A percentile compares a stretch with the other conserved stretches of the same genome.
Evolutionary conservation across 1,284 basidiomycete species (phyloP).

Genomic region (Sporisorium exsertum): DNA sequence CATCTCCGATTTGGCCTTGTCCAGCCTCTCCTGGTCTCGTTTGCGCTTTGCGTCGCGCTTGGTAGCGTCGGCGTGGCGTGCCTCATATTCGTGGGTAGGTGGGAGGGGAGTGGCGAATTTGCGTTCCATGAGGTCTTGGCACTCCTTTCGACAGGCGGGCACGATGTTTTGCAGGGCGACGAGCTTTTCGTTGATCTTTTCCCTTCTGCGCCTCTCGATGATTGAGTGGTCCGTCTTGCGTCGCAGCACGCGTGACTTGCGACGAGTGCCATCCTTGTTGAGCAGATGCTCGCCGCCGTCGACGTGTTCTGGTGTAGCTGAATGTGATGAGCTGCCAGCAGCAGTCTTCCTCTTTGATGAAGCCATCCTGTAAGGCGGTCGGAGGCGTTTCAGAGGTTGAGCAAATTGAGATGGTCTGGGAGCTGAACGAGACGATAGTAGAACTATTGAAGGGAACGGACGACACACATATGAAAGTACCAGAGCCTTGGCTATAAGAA

Average conservation of each 20-base stretch:
- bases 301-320: background rate
- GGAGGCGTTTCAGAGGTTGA: background rate
- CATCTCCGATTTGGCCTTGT: constrained; percentile 34
- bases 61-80: background rate
- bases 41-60: constrained; percentile 27
- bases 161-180: constrained; percentile 60
- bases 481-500: constrained; percentile 7
- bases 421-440: background rate
- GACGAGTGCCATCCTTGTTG: constrained; percentile 50
- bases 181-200: constrained; percentile 69
- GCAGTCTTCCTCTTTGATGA: constrained; percentile 9
- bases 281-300: constrained; percentile 18
- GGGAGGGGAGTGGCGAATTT: constrained; percentile 26
- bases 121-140: constrained; percentile 55
- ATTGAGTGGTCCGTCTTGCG: constrained; percentile 68
- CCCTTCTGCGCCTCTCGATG: constrained; percentile 65
- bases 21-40: constrained; percentile 31
- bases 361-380: constrained; percentile 6
- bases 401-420: background rate
- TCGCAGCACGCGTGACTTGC: constrained; percentile 57
- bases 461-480: constrained; percentile 3
- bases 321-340: constrained; percentile 7
- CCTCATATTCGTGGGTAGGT: constrained; percentile 9
- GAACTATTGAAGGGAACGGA: background rate
- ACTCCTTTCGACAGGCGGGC: constrained; percentile 65